Evolutionary conservation across 1,284 basidiomycete species (phyloP).

Genomic region (Ceratobasidium papillatum): DNA sequence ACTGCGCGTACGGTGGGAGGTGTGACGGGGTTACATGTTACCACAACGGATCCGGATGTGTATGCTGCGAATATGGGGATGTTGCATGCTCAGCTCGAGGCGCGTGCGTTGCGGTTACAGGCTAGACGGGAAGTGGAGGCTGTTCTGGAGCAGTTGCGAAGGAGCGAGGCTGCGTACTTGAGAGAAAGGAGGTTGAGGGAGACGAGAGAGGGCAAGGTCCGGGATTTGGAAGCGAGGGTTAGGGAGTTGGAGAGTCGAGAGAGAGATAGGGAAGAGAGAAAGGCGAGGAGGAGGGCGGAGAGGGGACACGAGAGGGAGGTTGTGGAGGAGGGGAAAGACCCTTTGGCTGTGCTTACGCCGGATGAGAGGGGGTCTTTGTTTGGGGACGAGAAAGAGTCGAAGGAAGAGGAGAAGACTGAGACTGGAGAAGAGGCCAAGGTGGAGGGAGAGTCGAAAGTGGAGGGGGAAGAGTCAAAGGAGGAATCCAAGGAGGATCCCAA

Average conservation of each 20-base stretch:
- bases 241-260: conserved; percentile 16
- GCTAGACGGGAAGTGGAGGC: conserved; percentile 13
- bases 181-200: conserved; percentile 28
- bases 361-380: conserved; percentile 10
- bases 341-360: conserved; percentile 2
- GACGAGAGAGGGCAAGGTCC: conserved; percentile 5
- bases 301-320: background rate
- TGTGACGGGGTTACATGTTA: background rate
- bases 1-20: background rate
- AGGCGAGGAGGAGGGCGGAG: background rate
- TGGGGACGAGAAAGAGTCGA: conserved; percentile 11
- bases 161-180: conserved; percentile 30
- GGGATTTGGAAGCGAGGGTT: conserved; percentile 4
- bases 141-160: conserved; percentile 7
- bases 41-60: conserved; percentile 31
- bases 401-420: background rate
- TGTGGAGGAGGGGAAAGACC: conserved; percentile 6
- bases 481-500: background rate
- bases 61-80: conserved; percentile 34
- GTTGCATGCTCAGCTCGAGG: conserved; percentile 16
- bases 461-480: background rate
- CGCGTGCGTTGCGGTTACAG: background rate
- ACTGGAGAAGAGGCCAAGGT: background rate
- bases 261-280: background rate
- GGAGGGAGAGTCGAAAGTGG: background rate